Evolutionary conservation across 2,329 filamentous ascomycete genomes (phyloP), one percentile per base, ranked within the genome.

Genomic region (Drechslerella coelobrocha): DNA sequence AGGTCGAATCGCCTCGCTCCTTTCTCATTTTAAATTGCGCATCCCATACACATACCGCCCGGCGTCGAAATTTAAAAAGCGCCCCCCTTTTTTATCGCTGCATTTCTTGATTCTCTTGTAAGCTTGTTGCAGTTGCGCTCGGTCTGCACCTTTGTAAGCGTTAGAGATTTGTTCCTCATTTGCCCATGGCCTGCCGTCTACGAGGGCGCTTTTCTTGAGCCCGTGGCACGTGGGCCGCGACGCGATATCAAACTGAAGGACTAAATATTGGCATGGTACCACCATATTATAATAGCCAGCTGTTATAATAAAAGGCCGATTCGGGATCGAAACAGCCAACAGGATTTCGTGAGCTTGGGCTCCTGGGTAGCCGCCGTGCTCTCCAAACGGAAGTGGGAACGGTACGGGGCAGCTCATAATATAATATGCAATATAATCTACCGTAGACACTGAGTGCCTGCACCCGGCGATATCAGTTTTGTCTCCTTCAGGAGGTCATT

Each of bases 21-120:
- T 19, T 47, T 62, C n/a, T 34, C 39, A 62, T 54, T 62, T 54
- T 41, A 54, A 62, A 62, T 53, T 62, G 43, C 48, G 50, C 37
- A 62, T 54, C 52, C 59, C 31, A 45, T 19, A 26, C 43, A 23
- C 19, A 48, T 21, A 48, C 23, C 43, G 10, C 17, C 34, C 17
- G 12, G 34, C 34, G 34, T 39, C 34, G 34, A 39, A 39, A 5
- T 39, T 5, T 14, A n/a, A 10, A 39, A 39, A 39, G 12, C 29
- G 29, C 29, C 12, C 34, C 34, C 34, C 34, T 39, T 39, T 39
- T 39, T n/a, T n/a, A 6, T 34, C 29, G n/a, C n/a, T n/a, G n/a
- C n/a, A n/a, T n/a, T n/a, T n/a, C n/a, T n/a, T n/a, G n/a, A n/a
- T n/a, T n/a, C n/a, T n/a, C n/a, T n/a, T n/a, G 34, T 39, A 39